A percentile compares a stretch with the other conserved stretches of the same genome.
These are phyloP conservation scores for Chrysosporium keratinophilum DNA, from an alignment of 2,329 filamentous ascomycete species.

Conservation along the genomic window DNA sequence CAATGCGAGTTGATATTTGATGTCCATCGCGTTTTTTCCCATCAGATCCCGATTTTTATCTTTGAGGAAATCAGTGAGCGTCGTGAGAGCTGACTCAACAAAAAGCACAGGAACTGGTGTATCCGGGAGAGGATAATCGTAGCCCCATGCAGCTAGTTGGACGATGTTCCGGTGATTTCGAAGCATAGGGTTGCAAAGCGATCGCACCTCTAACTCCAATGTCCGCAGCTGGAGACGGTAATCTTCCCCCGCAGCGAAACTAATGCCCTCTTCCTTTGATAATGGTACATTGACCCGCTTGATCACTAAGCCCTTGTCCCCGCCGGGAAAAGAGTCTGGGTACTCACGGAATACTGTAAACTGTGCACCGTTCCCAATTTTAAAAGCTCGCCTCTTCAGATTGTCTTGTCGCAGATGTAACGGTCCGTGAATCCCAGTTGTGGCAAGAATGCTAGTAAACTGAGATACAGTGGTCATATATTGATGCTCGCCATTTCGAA, in stretches of 20 bases:
- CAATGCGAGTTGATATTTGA: slow-evolving; percentile 21
- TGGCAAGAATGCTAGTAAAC: slow-evolving; percentile 22
- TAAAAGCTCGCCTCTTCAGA: slow-evolving; percentile 18
- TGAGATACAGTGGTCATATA: slow-evolving; percentile 22
- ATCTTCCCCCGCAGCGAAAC: slow-evolving; percentile 20
- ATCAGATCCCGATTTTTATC: slow-evolving; percentile 12
- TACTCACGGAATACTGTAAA: slow-evolving; percentile 23
- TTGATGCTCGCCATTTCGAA: slow-evolving; percentile 22
- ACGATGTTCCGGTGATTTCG: slow-evolving; percentile 23
- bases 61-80: slow-evolving; percentile 21
- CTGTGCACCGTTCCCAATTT: slow-evolving; percentile 22
- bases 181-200: slow-evolving; percentile 23
- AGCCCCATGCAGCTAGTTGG: slow-evolving; percentile 22
- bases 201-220: slow-evolving; percentile 21
- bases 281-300: slow-evolving; percentile 24
- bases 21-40: slow-evolving; percentile 11
- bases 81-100: slow-evolving; percentile 22
- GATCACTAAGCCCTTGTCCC: slow-evolving; percentile 21
- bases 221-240: slow-evolving; percentile 22
- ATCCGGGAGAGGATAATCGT: slow-evolving; percentile 23
- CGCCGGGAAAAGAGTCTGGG: slow-evolving; percentile 5
- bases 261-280: slow-evolving; percentile 14
- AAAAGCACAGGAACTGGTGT: slow-evolving; percentile 23
- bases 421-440: slow-evolving; percentile 22
- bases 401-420: slow-evolving; percentile 20